Evolutionary conservation across 2,329 filamentous ascomycete genomes (phyloP).

Genomic region (Fusarium fujikuroi): DNA sequence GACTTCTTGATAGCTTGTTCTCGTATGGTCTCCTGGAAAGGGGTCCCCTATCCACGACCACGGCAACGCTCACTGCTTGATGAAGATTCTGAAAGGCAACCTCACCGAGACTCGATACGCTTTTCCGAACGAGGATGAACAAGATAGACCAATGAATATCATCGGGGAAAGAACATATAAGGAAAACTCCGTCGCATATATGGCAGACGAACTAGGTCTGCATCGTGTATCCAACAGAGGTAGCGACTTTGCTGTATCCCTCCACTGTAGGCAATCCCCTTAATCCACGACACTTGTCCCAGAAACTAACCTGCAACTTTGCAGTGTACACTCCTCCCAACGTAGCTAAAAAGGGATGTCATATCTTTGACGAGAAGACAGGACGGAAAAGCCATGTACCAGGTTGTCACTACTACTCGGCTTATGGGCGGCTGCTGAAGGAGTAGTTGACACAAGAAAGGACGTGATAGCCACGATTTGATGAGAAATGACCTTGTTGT

Average conservation of each 20-base stretch:
- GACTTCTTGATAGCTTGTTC: constrained; percentile 70
- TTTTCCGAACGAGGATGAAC: constrained; percentile 67
- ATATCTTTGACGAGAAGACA: constrained; percentile 82
- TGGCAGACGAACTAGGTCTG: constrained; percentile 89
- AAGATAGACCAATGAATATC: constrained; percentile 67
- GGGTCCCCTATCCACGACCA: constrained; percentile 89
- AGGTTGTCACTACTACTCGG: constrained; percentile 78
- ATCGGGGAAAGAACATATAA: constrained; percentile 75
- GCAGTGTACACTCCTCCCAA: constrained; percentile 88
- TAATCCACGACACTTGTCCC: constrained; percentile 45
- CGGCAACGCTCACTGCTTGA: constrained; percentile 89
- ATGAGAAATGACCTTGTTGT: constrained; percentile 37
- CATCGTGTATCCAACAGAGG: constrained; percentile 84
- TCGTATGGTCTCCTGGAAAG: constrained; percentile 90
- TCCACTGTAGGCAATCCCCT: constrained; percentile 69
- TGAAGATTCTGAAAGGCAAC: constrained; percentile 85
- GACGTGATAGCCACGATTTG: constrained; percentile 12
- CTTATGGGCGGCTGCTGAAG: constrained; percentile 62
- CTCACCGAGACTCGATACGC: constrained; percentile 85
- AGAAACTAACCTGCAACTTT: constrained; percentile 45
- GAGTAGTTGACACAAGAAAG: constrained; percentile 39
- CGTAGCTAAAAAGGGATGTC: constrained; percentile 82
- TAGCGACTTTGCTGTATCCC: constrained; percentile 80
- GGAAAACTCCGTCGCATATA: constrained; percentile 84
- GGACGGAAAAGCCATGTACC: constrained; percentile 77